Percentiles rank a stretch among this genome's conserved stretches.
These are phyloP conservation scores for Sporothrix humicola DNA, from an alignment of 2,329 filamentous ascomycete genomes.

Conservation along the genomic window DNA sequence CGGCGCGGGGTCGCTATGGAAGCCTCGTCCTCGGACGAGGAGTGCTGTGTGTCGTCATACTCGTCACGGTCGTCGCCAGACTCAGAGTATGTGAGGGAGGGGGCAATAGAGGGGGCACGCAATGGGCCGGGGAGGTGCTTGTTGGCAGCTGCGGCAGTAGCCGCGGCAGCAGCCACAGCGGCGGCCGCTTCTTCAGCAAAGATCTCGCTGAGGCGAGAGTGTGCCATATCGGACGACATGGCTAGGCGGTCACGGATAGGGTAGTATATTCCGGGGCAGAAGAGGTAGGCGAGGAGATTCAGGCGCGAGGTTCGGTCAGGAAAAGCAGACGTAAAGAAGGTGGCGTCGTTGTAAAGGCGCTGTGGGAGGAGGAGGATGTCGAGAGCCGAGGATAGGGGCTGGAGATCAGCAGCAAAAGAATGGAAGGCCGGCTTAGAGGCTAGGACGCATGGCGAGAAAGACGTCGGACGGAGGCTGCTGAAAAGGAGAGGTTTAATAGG, in stretches of 20 bases:
- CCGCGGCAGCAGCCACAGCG: slow-evolving; percentile 37
- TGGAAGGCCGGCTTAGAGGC: slow-evolving; percentile 21
- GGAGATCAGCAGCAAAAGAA: slow-evolving; percentile 5
- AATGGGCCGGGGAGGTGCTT: slow-evolving; percentile 54
- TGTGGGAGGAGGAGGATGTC: slow-evolving; percentile 6
- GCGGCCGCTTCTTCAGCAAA: slow-evolving; percentile 38
- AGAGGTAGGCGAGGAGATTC: background rate
- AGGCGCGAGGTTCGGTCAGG: slow-evolving; percentile 12
- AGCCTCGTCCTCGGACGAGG: slow-evolving; percentile 43
- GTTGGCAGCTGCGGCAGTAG: slow-evolving; percentile 46
- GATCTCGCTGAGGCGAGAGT: slow-evolving; percentile 36
- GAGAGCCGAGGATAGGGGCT: slow-evolving; percentile 3
- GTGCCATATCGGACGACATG: slow-evolving; percentile 35
- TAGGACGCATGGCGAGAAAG: slow-evolving; percentile 25
- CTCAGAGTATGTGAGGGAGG: slow-evolving; percentile 68
- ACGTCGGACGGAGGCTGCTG: slow-evolving; percentile 9
- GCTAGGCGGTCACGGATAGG: slow-evolving; percentile 2
- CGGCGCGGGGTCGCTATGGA: slow-evolving; percentile 46
- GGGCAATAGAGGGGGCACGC: slow-evolving; percentile 57
- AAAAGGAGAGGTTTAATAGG: slow-evolving; percentile 21
- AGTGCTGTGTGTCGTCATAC: slow-evolving; percentile 55
- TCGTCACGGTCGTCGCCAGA: slow-evolving; percentile 62
- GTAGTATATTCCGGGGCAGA: background rate
- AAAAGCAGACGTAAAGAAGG: background rate
- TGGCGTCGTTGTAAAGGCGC: background rate